A percentile compares a stretch with the other conserved stretches of the same genome.
Conservation (phyloP, 176 grass and related monocot genomes). For the Phyllostachys edulis region DNA sequence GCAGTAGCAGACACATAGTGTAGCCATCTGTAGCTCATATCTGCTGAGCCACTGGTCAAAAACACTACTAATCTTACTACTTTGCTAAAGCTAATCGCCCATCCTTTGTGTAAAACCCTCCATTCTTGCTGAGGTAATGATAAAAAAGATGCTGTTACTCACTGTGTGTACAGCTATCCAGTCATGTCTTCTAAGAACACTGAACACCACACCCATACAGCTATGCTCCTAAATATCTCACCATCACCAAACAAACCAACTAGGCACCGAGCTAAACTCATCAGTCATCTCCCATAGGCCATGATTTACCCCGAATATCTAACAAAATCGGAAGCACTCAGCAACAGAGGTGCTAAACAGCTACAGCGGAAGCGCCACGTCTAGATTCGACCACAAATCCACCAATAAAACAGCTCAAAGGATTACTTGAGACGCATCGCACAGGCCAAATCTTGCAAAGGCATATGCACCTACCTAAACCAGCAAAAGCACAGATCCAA, state of each 20-base stretch:
- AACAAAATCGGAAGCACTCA: background rate
- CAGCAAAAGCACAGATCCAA: conserved; percentile 29
- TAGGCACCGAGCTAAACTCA: background rate
- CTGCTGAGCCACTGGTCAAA: background rate
- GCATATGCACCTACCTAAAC: background rate
- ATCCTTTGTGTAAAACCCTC: background rate
- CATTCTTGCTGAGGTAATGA: background rate
- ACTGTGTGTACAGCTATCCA: background rate
- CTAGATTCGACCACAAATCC: background rate
- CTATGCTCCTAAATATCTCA: background rate
- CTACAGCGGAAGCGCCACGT: background rate
- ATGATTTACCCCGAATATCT: background rate
- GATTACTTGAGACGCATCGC: background rate
- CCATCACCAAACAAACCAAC: background rate
- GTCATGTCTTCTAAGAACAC: background rate
- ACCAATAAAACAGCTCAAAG: background rate
- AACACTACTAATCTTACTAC: background rate
- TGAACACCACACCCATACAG: background rate
- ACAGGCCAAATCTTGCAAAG: conserved; percentile 11
- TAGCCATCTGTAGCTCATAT: background rate
- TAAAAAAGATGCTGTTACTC: background rate
- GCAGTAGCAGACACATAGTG: background rate
- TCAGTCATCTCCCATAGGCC: background rate
- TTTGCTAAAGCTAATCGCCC: background rate
- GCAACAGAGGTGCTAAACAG: background rate